Conservation (phyloP, 1,284 basidiomycete species). For the Ustilago bromivora region DNA sequence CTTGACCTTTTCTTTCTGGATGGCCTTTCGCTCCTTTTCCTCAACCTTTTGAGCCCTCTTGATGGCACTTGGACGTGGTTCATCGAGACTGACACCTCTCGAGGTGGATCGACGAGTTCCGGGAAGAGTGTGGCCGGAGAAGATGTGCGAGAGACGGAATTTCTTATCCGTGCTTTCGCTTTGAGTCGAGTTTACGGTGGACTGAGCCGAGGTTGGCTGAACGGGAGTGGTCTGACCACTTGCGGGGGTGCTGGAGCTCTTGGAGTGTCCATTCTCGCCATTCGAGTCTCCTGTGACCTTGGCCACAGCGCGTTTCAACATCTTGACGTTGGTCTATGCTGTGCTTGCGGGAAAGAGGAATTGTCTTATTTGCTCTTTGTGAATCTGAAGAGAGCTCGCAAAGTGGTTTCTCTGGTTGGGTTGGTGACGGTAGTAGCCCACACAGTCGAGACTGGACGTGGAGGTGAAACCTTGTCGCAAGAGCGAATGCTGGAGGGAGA, state of each 20-base stretch:
- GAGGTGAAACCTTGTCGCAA: slow-evolving; percentile 28
- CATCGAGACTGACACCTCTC: slow-evolving; percentile 32
- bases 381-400: background rate
- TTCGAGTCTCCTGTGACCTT: slow-evolving; percentile 37
- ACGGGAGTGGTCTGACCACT: slow-evolving; percentile 24
- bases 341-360: background rate
- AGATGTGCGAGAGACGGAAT: slow-evolving; percentile 53
- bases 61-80: slow-evolving; percentile 48
- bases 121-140: slow-evolving; percentile 32
- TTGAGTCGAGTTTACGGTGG: slow-evolving; percentile 31
- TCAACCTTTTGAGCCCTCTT: slow-evolving; percentile 43
- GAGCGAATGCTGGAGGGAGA: background rate
- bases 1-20: slow-evolving; percentile 38
- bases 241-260: slow-evolving; percentile 11
- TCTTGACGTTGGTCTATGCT: slow-evolving; percentile 6
- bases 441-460: slow-evolving; percentile 57
- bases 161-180: slow-evolving; percentile 35
- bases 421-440: slow-evolving; percentile 31
- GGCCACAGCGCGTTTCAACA: slow-evolving; percentile 47
- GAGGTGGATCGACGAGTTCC: slow-evolving; percentile 33
- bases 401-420: background rate
- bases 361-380: background rate
- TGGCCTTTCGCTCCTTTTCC: slow-evolving; percentile 52
- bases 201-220: slow-evolving; percentile 23
- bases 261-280: slow-evolving; percentile 26